Evolutionary conservation across 208 protist genomes (phyloP), one percentile per base, ranked within the genome.

Genomic region (Acanthamoeba royreba): DNA sequence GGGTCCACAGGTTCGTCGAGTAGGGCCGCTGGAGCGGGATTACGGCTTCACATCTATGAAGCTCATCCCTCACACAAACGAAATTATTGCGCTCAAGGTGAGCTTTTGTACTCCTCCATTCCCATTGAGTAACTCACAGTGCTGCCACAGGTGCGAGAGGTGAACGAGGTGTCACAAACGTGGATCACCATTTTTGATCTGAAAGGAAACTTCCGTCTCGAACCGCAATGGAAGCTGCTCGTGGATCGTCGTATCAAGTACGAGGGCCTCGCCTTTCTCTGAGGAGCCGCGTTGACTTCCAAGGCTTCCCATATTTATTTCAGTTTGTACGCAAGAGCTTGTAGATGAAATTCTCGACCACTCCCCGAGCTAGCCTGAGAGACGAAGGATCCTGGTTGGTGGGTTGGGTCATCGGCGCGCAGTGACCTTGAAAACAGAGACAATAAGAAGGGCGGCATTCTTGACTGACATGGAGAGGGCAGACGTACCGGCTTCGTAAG

Each of bases 1-100:
- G 28, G 28, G 2, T 9, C 4, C 8, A 40, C 58, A 69, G 58
- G 72, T 52, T 7, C 72, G 42, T 43, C 81, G 81, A 1, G 63
- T 92, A 42, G 87, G 87, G 3, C 87, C 87, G 25, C 28, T 92
- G 58, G 43, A 79, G 19, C 43, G 35, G 28, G 61, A 92, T 28
- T 52, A 28, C 52, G 87, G 87, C 43, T 92, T 81, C 58, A 92
- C 87, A 0, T 92, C 87, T 2, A 92, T 92, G 87, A 92, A 92
- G 87, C 25, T 92, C 31, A 28, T 92, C 0, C 87, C 87, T 7
- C 58, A 92, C 63, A 92, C 87, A 0, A 92, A 92, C 63, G 87
- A 92, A 35, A 92, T 92, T 25, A 81, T 92, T 28, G 87, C 87
- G 17, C 61, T 92, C 19, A 90, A 90, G 83, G 83, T 90, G 25